phyloP scores from a whole-genome alignment of 202 grass and related monocot genomes.

The Cymbopogon flexuosus region DNA sequence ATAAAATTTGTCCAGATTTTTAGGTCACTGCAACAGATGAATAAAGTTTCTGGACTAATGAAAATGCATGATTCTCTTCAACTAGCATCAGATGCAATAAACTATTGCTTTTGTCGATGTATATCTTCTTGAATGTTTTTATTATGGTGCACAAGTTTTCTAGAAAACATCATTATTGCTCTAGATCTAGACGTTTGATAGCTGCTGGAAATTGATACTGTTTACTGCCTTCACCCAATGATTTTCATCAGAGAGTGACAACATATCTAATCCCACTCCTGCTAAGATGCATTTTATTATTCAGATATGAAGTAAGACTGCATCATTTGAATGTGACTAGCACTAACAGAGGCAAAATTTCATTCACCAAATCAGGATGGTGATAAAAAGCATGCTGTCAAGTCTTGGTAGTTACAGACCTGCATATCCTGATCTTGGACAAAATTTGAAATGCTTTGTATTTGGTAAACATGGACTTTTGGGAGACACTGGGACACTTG shows the following conservation, averaged over 20 bases:
- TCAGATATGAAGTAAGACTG: constrained; percentile 25
- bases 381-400: constrained; percentile 17
- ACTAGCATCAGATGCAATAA: constrained; percentile 18
- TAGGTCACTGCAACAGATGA: constrained; percentile 1
- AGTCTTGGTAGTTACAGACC: constrained; percentile 8
- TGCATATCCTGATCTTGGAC: background rate
- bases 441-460: constrained; percentile 12
- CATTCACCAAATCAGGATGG: constrained; percentile 3
- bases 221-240: background rate
- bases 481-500: constrained; percentile 20
- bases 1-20: background rate
- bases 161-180: constrained; percentile 28
- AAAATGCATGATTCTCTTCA: constrained; percentile 26
- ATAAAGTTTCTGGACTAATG: background rate
- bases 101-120: background rate
- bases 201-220: background rate
- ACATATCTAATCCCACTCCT: constrained; percentile 26
- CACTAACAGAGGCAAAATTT: background rate
- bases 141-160: background rate
- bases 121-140: background rate
- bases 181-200: constrained; percentile 7
- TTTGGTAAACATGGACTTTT: constrained; percentile 24
- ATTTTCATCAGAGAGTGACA: constrained; percentile 25
- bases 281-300: background rate
- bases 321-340: constrained; percentile 1